Percentiles rank a stretch among this genome's conserved stretches.
Conservation (phyloP, 179 eudicot species). For the Spinacia oleracea region DNA sequence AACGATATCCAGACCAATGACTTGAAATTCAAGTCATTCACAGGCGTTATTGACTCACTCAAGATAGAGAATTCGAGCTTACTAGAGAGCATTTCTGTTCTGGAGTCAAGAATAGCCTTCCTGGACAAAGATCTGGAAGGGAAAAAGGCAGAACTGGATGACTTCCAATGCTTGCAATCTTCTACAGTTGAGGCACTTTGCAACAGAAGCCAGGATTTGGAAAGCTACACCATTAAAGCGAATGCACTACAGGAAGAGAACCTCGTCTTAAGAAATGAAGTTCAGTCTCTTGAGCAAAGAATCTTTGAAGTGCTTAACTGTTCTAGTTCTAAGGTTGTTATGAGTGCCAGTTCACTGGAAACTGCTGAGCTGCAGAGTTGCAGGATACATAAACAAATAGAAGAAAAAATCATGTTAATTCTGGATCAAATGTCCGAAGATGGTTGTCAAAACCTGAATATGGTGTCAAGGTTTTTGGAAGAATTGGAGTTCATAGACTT, state of each 20-base stretch:
- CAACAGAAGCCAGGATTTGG: conserved; percentile 44
- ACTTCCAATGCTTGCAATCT: conserved; percentile 36
- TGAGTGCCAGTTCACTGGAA: conserved; percentile 37
- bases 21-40: conserved; percentile 36
- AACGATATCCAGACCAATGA: conserved; percentile 45
- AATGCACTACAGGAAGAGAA: conserved; percentile 45
- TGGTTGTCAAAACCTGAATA: conserved; percentile 35
- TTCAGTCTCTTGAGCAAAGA: conserved; percentile 32
- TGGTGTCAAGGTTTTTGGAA: conserved; percentile 37
- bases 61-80: conserved; percentile 33
- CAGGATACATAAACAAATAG: conserved; percentile 33
- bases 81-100: conserved; percentile 34
- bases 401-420: conserved; percentile 32
- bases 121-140: conserved; percentile 43
- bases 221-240: conserved; percentile 32
- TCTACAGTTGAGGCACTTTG: conserved; percentile 38
- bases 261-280: conserved; percentile 42
- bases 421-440: conserved; percentile 44
- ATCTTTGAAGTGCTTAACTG: conserved; percentile 28
- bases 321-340: conserved; percentile 30
- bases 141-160: conserved; percentile 33
- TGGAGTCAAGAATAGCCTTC: conserved; percentile 35
- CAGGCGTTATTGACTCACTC: conserved; percentile 11
- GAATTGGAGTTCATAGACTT: conserved; percentile 55
- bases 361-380: conserved; percentile 34